phyloP scores from a whole-genome alignment of 441 rosid species.

The Adansonia madagascariensis region DNA sequence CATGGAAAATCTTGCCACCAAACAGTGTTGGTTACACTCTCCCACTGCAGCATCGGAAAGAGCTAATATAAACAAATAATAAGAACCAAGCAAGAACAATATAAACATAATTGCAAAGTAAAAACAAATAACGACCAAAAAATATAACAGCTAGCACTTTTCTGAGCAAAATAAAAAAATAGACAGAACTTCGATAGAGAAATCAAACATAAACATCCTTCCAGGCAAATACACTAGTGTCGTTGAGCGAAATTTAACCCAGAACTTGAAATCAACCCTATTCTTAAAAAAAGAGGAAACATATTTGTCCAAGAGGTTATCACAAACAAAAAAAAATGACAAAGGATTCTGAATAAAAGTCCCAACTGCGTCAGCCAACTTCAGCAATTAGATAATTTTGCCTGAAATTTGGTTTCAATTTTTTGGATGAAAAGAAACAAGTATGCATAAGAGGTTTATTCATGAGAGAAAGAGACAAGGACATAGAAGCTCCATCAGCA shows the following conservation, averaged over 20 bases:
- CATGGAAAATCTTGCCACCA: constrained; percentile 99
- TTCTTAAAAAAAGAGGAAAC: constrained; percentile 19
- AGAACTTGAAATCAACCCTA: constrained; percentile 1
- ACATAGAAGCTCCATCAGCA: not conserved
- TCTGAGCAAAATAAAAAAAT: constrained; percentile 6
- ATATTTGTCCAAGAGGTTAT: not conserved
- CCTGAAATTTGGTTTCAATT: constrained; percentile 1
- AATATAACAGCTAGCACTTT: constrained; percentile 12
- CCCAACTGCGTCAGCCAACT: not conserved
- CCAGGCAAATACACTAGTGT: constrained; percentile 3
- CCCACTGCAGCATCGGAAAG: constrained; percentile 63
- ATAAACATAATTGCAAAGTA: constrained; percentile 4
- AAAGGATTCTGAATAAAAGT: not conserved
- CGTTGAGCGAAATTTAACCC: not conserved
- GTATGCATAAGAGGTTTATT: not conserved
- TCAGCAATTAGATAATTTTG: not conserved
- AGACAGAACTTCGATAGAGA: constrained; percentile 3
- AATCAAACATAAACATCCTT: constrained; percentile 14
- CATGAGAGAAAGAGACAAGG: not conserved
- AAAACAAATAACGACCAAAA: not conserved
- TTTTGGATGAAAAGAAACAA: constrained; percentile 13
- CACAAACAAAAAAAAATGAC: not conserved
- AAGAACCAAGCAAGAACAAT: constrained; percentile 10
- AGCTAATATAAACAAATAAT: constrained; percentile 21
- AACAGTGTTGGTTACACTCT: constrained; percentile 79